Conservation (phyloP, 1,284 basidiomycete species). For the Porogramme epimiltina region DNA sequence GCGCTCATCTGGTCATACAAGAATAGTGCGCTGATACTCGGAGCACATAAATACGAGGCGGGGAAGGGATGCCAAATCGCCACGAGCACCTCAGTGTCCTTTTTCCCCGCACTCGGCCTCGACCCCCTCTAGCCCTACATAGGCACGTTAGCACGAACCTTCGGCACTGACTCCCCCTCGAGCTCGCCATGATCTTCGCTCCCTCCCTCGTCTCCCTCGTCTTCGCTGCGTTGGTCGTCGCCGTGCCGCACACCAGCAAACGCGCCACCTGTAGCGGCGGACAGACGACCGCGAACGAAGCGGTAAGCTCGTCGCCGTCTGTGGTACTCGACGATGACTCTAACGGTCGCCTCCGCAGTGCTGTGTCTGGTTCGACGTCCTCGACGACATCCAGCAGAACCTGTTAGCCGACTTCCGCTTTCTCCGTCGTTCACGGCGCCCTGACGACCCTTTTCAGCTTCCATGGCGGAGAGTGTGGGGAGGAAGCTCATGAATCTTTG, state of each 20-base stretch:
- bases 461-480: constrained; percentile 24
- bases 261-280: constrained; percentile 12
- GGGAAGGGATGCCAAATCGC: too few species aligned
- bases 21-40: too few species aligned
- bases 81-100: too few species aligned
- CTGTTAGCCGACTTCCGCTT: constrained; percentile 13
- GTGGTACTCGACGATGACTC: not conserved
- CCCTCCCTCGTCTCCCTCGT: constrained; percentile 1
- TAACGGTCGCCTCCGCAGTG: too few species aligned
- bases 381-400: constrained; percentile 25
- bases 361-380: constrained; percentile 28
- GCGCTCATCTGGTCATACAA: too few species aligned
- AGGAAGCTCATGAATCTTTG: constrained; percentile 6
- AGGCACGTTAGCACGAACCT: too few species aligned
- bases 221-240: constrained; percentile 4
- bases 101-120: too few species aligned
- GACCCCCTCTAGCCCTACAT: too few species aligned
- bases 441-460: constrained; percentile 15
- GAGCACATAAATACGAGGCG: too few species aligned
- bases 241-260: not conserved
- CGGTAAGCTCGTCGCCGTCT: not conserved
- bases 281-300: constrained; percentile 5
- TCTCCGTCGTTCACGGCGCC: not conserved
- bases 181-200: constrained; percentile 7
- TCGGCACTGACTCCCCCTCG: not conserved